Conservation (phyloP, 1,284 basidiomycete species). For the Malassezia obtusa region DNA sequence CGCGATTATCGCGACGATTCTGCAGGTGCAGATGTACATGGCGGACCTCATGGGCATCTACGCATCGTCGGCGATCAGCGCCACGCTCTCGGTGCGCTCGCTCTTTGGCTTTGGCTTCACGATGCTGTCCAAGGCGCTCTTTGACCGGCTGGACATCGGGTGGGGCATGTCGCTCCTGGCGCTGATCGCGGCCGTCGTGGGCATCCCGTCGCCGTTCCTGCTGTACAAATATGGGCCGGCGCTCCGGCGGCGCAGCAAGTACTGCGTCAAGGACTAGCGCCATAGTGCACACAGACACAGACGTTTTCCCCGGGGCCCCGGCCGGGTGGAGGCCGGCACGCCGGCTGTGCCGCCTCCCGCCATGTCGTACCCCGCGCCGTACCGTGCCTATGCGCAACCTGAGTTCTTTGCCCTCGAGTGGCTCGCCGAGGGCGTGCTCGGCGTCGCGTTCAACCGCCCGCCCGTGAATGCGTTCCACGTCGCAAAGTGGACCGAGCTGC, state of each 20-base stretch:
- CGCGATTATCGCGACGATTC: constrained; percentile 24
- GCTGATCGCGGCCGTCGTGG: constrained; percentile 29
- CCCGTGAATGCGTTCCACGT: constrained; percentile 43
- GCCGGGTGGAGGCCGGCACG: not conserved
- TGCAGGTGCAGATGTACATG: constrained; percentile 30
- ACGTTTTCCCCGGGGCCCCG: not conserved
- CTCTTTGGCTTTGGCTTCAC: constrained; percentile 44
- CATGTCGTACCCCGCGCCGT: constrained; percentile 19
- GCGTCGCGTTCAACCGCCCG: constrained; percentile 34
- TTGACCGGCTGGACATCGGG: constrained; percentile 34
- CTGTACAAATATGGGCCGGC: constrained; percentile 28
- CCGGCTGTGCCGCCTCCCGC: not conserved
- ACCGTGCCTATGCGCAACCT: constrained; percentile 15
- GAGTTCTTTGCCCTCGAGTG: constrained; percentile 32
- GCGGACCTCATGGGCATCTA: constrained; percentile 40
- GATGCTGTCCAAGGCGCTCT: constrained; percentile 38
- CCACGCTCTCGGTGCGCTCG: constrained; percentile 35
- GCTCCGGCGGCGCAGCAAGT: constrained; percentile 29
- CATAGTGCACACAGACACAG: not conserved
- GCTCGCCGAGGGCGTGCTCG: constrained; percentile 28
- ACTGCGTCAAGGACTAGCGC: constrained; percentile 11
- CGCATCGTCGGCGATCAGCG: constrained; percentile 43
- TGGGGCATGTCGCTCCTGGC: constrained; percentile 46
- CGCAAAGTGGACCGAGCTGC: constrained; percentile 39
- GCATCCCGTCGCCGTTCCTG: constrained; percentile 39